Percentiles rank a stretch among this genome's conserved stretches.
Evolutionary conservation across 2,329 filamentous ascomycete species (phyloP).

Genomic region (Bimuria novae-zelandiae): DNA sequence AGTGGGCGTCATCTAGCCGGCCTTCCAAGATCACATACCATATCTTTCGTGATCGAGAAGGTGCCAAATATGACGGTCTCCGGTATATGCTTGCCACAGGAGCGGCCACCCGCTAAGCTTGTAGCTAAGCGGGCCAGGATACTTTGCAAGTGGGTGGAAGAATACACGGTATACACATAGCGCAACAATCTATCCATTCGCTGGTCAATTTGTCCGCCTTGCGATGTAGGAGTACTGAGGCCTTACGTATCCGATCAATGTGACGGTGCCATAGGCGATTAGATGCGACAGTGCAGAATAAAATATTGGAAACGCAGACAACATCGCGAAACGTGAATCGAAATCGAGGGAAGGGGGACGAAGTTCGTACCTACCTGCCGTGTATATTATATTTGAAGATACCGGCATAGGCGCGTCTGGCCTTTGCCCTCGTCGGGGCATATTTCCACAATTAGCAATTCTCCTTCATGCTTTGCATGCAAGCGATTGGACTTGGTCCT

Average conservation of each 20-base stretch:
- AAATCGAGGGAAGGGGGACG: neutral
- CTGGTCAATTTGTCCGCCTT: neutral
- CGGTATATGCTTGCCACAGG: conserved; percentile 30
- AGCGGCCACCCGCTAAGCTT: conserved; percentile 33
- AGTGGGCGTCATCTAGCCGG: neutral
- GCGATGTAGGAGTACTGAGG: neutral
- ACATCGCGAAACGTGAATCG: neutral
- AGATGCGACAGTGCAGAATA: neutral
- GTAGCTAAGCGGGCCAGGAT: conserved; percentile 30
- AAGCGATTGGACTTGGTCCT: neutral
- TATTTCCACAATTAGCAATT: neutral
- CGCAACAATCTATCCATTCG: conserved; percentile 5
- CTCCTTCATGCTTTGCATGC: neutral
- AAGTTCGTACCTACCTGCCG: no score
- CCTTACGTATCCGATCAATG: conserved; percentile 10
- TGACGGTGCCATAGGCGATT: neutral
- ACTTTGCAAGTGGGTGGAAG: conserved; percentile 31
- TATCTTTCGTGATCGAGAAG: conserved; percentile 32
- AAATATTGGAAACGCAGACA: neutral
- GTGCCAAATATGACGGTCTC: conserved; percentile 32
- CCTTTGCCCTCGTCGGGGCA: neutral
- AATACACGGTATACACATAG: conserved; percentile 28
- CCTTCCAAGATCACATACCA: conserved; percentile 12
- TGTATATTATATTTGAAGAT: neutral
- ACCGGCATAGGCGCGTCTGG: neutral